Evolutionary conservation across 352 stramenopile species (phyloP).

Genomic region (Phytophthora meadii): DNA sequence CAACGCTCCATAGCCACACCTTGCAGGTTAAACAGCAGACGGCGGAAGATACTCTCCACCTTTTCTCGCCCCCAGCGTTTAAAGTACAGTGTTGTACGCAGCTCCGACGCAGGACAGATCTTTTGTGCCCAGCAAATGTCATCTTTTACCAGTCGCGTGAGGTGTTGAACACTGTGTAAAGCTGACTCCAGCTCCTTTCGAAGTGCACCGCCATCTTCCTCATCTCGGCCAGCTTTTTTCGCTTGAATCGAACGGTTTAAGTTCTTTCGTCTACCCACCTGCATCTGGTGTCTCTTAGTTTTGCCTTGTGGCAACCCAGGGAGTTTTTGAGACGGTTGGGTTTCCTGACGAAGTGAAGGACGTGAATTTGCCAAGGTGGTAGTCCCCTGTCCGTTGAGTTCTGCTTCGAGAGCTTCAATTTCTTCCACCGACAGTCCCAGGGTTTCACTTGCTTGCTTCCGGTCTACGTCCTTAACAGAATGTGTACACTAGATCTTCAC

Average conservation of each 20-base stretch:
- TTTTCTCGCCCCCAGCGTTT: conserved; percentile 84
- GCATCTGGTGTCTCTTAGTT: conserved; percentile 14
- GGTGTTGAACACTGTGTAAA: conserved; percentile 67
- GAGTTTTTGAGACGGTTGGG: conserved; percentile 29
- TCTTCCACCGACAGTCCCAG: conserved; percentile 73
- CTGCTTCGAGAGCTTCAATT: conserved; percentile 67
- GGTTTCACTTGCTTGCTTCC: conserved; percentile 66
- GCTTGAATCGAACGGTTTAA: conserved; percentile 1
- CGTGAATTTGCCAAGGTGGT: background rate
- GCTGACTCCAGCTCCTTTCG: conserved; percentile 65
- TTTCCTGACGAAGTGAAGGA: conserved; percentile 1
- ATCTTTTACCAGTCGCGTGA: conserved; percentile 75
- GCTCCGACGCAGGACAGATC: conserved; percentile 68
- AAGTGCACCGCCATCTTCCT: conserved; percentile 37
- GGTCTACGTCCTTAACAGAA: conserved; percentile 61
- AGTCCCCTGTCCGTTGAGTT: conserved; percentile 42
- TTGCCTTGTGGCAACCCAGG: conserved; percentile 20
- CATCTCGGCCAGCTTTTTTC: conserved; percentile 15
- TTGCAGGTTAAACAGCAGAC: conserved; percentile 73
- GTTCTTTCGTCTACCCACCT: conserved; percentile 20
- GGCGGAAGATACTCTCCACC: conserved; percentile 76
- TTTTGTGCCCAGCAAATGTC: conserved; percentile 76
- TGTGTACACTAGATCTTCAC: no score
- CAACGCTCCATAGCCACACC: conserved; percentile 70
- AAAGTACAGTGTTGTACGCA: conserved; percentile 78